Base-by-base conservation (phyloP, 495 filamentous ascomycete species). In the Lophiotrema nucula region DNA sequence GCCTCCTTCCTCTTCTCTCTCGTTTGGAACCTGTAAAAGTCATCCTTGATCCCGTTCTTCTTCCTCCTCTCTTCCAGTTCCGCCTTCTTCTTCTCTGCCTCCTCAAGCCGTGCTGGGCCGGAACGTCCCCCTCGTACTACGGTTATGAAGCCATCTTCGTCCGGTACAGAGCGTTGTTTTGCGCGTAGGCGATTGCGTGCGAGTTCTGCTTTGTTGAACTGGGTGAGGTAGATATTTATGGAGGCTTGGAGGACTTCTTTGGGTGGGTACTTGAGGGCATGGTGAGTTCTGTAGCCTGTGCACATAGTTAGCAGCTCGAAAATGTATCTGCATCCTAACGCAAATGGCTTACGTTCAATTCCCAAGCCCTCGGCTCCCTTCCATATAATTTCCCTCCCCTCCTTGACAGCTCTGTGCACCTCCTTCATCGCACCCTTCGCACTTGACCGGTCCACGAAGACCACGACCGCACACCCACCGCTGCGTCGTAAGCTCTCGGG, bases 11-110 rank as follows among this genome's bases (percentile, higher is more conserved):
- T 83, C 76, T 86, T 87, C 77, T 97, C 92, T 45, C 92, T 75
- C 60, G 81, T 79, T 80, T 98, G 93, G 78, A 97, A 98, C 56
- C 91, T 83, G 70, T 98, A 98, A 71, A 98, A 97, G 65, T 90
- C 87, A 28, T 81, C 81, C 54, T 61, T 69, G 62, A 83, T 72
- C 6, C 83, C 86, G 42, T 78, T 73, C 73, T 77, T 83, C 74
- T 80, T 83, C 71, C 80, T 81, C 74, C 80, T 83, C 75, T 90
- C 84, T 68, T 88, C 78, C 80, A 90, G 84, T 77, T 83, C 83
- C 72, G 83, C 81, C 58, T 82, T 81, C 64, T 85, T 78, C 67
- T 81, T 83, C 72, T 85, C 81, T 11, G 87, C 85, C 65, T 90
- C 89, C 64, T 88, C 87, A 57, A 84, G 81, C 42, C 82, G 76